These are phyloP conservation scores for Saturnispora gosingensis DNA, from an alignment of 805 yeast genomes.

Conservation along the genomic window DNA sequence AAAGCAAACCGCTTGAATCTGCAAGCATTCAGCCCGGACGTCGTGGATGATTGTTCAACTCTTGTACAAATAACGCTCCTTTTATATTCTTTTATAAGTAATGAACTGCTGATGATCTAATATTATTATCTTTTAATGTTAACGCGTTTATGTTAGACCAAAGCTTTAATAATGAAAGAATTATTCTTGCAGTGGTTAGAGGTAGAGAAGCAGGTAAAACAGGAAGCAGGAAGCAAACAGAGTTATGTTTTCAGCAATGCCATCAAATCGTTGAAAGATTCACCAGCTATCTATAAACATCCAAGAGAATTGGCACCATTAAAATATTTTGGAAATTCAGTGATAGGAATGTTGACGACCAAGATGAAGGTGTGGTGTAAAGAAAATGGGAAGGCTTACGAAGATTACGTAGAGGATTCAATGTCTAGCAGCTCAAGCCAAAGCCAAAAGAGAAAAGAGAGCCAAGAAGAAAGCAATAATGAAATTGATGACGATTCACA, in stretches of 20 bases:
- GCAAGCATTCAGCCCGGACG: slow-evolving; percentile 1
- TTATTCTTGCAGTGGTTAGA: slow-evolving; percentile 52
- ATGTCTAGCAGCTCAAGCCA: background rate
- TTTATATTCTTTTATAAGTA: background rate
- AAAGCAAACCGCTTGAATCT: background rate
- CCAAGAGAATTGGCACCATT: slow-evolving; percentile 53
- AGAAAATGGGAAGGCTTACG: slow-evolving; percentile 32
- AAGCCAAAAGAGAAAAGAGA: background rate
- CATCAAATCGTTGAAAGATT: slow-evolving; percentile 37
- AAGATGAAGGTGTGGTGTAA: slow-evolving; percentile 46
- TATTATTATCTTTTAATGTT: background rate
- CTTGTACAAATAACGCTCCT: background rate
- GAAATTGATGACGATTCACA: background rate
- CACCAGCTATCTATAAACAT: slow-evolving; percentile 37
- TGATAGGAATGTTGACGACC: slow-evolving; percentile 41
- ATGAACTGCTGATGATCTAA: slow-evolving; percentile 22
- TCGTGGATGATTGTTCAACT: background rate
- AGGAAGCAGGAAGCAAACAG: slow-evolving; percentile 3
- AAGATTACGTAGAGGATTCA: background rate
- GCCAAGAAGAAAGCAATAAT: slow-evolving; percentile 3
- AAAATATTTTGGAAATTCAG: slow-evolving; percentile 64
- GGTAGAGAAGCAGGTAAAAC: slow-evolving; percentile 31
- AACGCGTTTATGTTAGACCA: background rate
- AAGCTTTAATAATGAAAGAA: slow-evolving; percentile 29
- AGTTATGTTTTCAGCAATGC: slow-evolving; percentile 43